These are phyloP conservation scores for Nicotiana paniculata DNA, from an alignment of 257 asterid genomes.

Conservation along the genomic window DNA sequence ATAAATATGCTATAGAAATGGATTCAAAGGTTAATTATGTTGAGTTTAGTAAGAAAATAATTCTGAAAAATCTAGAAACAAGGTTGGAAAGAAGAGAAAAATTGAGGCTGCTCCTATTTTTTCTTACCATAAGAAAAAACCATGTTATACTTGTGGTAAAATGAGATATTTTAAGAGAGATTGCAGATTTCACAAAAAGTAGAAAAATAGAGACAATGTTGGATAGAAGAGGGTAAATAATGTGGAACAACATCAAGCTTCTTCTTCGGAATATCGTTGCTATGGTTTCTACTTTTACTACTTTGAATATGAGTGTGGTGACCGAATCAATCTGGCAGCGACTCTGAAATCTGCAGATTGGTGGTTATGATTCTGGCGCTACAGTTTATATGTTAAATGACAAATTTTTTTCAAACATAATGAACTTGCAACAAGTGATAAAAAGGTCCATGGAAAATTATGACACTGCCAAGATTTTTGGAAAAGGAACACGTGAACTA, in stretches of 20 bases:
- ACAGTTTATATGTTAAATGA: background rate
- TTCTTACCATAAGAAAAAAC: background rate
- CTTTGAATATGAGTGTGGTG: background rate
- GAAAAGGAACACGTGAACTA: background rate
- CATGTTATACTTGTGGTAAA: background rate
- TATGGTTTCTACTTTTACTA: background rate
- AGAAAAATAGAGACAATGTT: background rate
- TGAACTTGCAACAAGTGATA: too few relatives aligned
- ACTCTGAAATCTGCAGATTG: background rate
- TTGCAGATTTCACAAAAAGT: background rate
- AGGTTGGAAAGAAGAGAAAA: too few relatives aligned
- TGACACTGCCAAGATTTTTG: background rate
- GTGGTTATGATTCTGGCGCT: constrained; percentile 1
- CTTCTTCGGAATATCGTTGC: background rate
- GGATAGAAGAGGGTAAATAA: background rate
- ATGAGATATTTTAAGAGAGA: background rate
- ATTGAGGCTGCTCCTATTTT: background rate
- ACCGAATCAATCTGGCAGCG: background rate
- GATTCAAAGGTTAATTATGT: too few relatives aligned
- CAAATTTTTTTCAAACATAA: background rate
- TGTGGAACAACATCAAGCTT: background rate
- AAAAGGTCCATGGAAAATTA: background rate
- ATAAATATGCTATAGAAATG: too few relatives aligned
- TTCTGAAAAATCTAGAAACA: too few relatives aligned
- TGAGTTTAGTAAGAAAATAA: background rate